Percentiles rank a stretch among this genome's conserved stretches.
Conservation (phyloP, 2,329 filamentous ascomycete genomes). For the Botrytis tulipae region DNA sequence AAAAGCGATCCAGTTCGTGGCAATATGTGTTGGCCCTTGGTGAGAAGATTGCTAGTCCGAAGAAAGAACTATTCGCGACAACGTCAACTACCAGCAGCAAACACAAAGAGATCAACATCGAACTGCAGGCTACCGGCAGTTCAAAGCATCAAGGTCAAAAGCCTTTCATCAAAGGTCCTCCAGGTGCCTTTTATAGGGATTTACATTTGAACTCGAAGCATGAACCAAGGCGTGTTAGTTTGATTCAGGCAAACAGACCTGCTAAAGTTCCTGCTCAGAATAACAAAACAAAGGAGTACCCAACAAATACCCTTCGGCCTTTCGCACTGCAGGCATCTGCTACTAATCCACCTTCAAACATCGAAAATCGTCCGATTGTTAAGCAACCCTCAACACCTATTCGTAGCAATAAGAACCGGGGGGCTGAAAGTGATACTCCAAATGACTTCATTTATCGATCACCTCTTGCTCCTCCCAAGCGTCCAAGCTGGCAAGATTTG, state of each 20-base stretch:
- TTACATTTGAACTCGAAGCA: slow-evolving; percentile 26
- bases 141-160: slow-evolving; percentile 18
- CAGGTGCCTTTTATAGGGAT: slow-evolving; percentile 34
- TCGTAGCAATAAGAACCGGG: neutral
- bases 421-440: neutral
- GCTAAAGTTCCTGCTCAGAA: slow-evolving; percentile 4
- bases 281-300: slow-evolving; percentile 25
- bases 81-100: neutral
- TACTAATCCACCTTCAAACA: neutral
- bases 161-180: slow-evolving; percentile 27
- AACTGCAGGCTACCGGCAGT: neutral
- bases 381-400: slow-evolving; percentile 21
- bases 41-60: slow-evolving; percentile 17
- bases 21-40: slow-evolving; percentile 24
- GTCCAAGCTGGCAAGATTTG: slow-evolving; percentile 31
- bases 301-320: slow-evolving; percentile 30
- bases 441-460: slow-evolving; percentile 34
- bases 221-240: slow-evolving; percentile 19
- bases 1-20: slow-evolving; percentile 27
- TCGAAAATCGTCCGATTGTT: neutral
- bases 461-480: slow-evolving; percentile 34
- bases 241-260: slow-evolving; percentile 17
- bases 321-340: slow-evolving; percentile 28
- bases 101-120: neutral
- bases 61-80: neutral